Evolutionary conservation across 345 rosid genomes (phyloP).

Genomic region (Eucalyptus albens): DNA sequence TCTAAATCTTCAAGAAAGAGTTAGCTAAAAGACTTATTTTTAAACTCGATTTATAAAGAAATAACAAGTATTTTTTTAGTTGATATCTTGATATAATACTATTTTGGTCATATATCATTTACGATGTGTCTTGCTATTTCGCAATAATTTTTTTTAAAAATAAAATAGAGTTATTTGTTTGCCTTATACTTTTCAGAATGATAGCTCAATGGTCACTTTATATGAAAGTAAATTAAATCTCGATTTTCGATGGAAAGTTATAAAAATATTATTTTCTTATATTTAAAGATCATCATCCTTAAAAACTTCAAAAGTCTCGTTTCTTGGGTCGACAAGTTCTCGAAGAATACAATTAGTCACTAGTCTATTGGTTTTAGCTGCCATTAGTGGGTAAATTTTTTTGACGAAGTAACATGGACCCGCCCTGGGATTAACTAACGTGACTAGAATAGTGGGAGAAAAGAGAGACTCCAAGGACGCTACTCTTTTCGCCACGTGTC

Average conservation of each 20-base stretch:
- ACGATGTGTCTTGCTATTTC: not conserved
- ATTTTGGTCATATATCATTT: no score
- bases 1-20: not conserved
- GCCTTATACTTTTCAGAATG: no score
- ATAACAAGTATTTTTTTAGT: no score
- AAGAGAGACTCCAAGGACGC: not conserved
- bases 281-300: not conserved
- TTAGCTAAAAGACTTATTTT: not conserved
- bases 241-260: not conserved
- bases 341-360: not conserved
- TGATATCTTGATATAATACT: no score
- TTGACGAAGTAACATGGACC: not conserved
- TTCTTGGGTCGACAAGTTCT: not conserved
- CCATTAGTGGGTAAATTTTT: not conserved
- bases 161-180: no score
- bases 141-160: rapidly evolving
- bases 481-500: not conserved
- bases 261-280: not conserved
- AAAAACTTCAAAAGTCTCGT: not conserved
- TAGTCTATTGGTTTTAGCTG: not conserved
- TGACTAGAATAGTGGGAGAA: not conserved
- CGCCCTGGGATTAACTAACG: not conserved
- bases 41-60: not conserved
- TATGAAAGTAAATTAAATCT: no score
- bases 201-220: not conserved